These are phyloP conservation scores for Pistacia vera DNA, from an alignment of 345 rosid genomes.

Conservation along the genomic window DNA sequence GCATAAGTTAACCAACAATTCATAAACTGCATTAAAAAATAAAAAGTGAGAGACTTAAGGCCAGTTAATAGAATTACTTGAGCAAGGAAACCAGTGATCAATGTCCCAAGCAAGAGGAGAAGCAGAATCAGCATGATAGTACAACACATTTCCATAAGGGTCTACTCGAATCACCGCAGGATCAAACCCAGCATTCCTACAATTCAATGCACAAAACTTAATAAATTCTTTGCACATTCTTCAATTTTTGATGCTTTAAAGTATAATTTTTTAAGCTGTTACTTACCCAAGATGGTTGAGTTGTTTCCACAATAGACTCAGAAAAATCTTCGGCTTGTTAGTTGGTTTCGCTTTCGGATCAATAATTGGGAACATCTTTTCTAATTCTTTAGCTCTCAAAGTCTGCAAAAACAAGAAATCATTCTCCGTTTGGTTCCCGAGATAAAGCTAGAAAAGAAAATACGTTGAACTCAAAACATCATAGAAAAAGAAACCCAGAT, in stretches of 20 bases:
- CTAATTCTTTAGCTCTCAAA: slow-evolving; percentile 50
- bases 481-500: neutral
- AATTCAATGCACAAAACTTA: slow-evolving; percentile 11
- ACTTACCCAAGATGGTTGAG: slow-evolving; percentile 84
- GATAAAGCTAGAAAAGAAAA: neutral
- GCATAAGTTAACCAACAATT: neutral
- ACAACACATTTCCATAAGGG: slow-evolving; percentile 84
- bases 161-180: slow-evolving; percentile 85
- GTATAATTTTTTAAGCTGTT: neutral
- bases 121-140: slow-evolving; percentile 89
- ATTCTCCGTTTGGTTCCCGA: neutral
- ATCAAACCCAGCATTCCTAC: slow-evolving; percentile 96
- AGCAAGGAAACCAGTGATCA: slow-evolving; percentile 96
- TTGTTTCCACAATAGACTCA: slow-evolving; percentile 88
- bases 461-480: neutral
- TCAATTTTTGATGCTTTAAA: neutral
- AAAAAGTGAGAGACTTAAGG: neutral
- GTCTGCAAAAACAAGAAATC: slow-evolving; percentile 33
- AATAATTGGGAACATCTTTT: slow-evolving; percentile 63
- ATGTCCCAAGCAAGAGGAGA: slow-evolving; percentile 98
- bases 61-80: slow-evolving; percentile 47
- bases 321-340: slow-evolving; percentile 65
- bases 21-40: neutral
- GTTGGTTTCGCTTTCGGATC: slow-evolving; percentile 75
- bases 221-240: neutral